Evolutionary conservation across 352 stramenopile genomes (phyloP).

Genomic region (Phytopythium kandeliae): DNA sequence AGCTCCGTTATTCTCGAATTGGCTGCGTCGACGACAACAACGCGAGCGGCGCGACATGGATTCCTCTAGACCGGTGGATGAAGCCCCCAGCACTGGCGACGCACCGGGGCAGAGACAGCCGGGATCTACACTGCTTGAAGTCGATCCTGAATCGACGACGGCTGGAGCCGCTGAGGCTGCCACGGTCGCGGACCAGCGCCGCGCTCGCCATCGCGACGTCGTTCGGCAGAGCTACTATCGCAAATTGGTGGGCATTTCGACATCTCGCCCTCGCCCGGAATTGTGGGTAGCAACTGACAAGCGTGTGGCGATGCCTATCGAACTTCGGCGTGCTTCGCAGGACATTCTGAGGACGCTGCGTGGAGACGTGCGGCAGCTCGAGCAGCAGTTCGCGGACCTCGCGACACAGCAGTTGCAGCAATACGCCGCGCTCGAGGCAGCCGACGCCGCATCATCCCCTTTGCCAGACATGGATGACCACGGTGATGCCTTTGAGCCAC

Average conservation of each 20-base stretch:
- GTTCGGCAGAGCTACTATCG: conserved; percentile 46
- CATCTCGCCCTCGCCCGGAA: too few relatives aligned
- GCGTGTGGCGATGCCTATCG: neutral
- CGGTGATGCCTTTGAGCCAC: neutral
- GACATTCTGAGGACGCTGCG: conserved; percentile 30
- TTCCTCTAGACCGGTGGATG: too few relatives aligned
- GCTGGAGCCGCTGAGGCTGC: neutral
- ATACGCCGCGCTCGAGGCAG: neutral
- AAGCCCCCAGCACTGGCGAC: neutral
- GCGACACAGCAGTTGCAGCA: conserved; percentile 7
- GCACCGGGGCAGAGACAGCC: neutral
- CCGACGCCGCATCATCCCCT: neutral
- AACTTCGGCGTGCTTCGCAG: conserved; percentile 7
- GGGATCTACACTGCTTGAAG: neutral
- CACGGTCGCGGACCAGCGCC: conserved; percentile 14
- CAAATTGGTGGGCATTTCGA: conserved; percentile 14
- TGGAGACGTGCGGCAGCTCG: conserved; percentile 22
- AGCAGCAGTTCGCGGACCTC: conserved; percentile 19
- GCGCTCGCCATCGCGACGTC: conserved; percentile 55
- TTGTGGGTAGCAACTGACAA: neutral
- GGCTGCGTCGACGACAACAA: too few relatives aligned
- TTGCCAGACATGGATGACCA: neutral
- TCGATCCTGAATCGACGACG: too few relatives aligned
- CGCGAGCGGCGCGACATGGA: too few relatives aligned
- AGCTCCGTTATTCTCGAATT: too few relatives aligned